Evolutionary conservation across 108 stramenopile species (phyloP).

Genomic region (Skeletonema potamos): DNA sequence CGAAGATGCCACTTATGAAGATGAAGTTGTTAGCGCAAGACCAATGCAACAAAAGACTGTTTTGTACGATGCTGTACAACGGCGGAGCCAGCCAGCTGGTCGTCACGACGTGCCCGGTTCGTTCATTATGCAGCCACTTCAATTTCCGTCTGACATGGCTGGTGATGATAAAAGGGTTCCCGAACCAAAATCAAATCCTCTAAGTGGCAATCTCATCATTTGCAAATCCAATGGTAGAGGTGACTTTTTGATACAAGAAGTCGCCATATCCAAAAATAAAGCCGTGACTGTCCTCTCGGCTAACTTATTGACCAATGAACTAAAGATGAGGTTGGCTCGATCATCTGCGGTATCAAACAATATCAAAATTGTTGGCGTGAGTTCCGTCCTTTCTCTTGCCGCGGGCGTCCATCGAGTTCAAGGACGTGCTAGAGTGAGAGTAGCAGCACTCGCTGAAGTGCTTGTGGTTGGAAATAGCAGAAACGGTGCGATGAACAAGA

Average conservation of each 20-base stretch:
- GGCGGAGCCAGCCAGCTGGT: background rate
- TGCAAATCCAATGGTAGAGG: conserved; percentile 31
- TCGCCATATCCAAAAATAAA: conserved; percentile 20
- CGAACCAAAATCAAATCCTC: conserved; percentile 61
- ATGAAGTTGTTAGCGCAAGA: background rate
- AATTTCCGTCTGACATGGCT: conserved; percentile 3
- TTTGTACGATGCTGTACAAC: background rate
- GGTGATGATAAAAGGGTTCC: conserved; percentile 7
- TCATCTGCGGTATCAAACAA: conserved; percentile 20
- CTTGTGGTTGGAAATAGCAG: conserved; percentile 32
- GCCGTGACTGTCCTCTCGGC: conserved; percentile 44
- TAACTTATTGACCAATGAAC: conserved; percentile 52
- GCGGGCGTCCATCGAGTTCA: conserved; percentile 67
- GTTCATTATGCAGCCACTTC: conserved; percentile 18
- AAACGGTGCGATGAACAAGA: conserved; percentile 10
- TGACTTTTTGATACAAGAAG: conserved; percentile 50
- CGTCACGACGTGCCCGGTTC: conserved; percentile 16
- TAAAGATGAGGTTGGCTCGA: conserved; percentile 51
- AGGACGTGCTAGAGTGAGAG: conserved; percentile 57
- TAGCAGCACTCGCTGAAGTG: conserved; percentile 61
- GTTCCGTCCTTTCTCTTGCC: conserved; percentile 52
- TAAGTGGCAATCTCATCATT: conserved; percentile 70
- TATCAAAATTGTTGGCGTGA: conserved; percentile 44
- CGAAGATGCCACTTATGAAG: conserved; percentile 4
- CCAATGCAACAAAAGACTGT: background rate